These are phyloP conservation scores for Cupressus sempervirens DNA, from an alignment of 75 land plant species.

Conservation along the genomic window DNA sequence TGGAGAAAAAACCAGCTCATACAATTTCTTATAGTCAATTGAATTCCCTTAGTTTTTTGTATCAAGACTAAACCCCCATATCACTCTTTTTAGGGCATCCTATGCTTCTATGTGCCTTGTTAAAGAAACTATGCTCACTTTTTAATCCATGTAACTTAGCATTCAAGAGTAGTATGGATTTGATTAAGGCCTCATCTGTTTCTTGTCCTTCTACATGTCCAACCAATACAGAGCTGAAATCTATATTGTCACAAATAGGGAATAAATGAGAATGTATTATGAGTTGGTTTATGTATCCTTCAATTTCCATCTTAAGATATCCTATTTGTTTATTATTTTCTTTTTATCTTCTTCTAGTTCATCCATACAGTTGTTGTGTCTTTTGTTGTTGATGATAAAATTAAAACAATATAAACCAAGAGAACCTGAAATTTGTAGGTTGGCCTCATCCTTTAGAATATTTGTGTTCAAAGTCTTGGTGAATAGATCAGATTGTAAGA, in stretches of 20 bases:
- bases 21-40: not conserved
- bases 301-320: not conserved
- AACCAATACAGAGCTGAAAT: not conserved
- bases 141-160: constrained; percentile 15
- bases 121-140: constrained; percentile 3
- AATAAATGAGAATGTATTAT: not conserved
- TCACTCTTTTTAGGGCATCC: not conserved
- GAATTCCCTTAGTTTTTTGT: not conserved
- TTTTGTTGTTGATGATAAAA: not conserved
- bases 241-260: not conserved
- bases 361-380: not conserved
- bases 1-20: not conserved
- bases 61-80: not conserved
- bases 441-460: not conserved
- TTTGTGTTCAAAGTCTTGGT: not conserved
- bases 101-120: constrained; percentile 6
- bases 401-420: not conserved
- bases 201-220: not conserved
- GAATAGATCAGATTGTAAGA: not conserved
- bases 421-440: not conserved
- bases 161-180: constrained; percentile 6
- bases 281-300: not conserved
- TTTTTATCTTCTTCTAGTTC: not conserved
- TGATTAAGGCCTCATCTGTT: constrained; percentile 11
- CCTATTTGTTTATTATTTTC: not conserved